A percentile compares a stretch with the other conserved stretches of the same genome.
Conservation (phyloP, 352 stramenopile species). For the Pythium rhizo-oryzae region DNA sequence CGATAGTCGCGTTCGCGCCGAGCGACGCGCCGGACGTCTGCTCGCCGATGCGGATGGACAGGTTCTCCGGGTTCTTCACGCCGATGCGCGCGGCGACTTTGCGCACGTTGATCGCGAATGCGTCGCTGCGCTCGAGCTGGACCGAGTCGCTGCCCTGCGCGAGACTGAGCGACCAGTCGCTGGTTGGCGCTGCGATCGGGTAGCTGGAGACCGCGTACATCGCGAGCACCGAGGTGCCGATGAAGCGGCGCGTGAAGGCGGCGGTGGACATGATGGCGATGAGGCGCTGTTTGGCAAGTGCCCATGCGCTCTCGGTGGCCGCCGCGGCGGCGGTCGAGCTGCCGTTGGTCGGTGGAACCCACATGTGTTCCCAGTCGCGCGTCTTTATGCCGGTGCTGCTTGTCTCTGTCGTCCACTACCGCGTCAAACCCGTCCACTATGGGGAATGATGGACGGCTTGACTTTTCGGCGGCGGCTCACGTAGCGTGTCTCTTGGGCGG, state of each 20-base stretch:
- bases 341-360: slow-evolving; percentile 1
- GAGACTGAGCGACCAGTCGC: slow-evolving; percentile 54
- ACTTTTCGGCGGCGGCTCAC: neutral
- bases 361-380: slow-evolving; percentile 4
- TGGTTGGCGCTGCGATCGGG: slow-evolving; percentile 64
- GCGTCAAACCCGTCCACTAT: slow-evolving; percentile 8
- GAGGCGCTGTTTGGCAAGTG: slow-evolving; percentile 35
- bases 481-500: slow-evolving; percentile 29
- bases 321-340: neutral
- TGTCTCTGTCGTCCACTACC: slow-evolving; percentile 27
- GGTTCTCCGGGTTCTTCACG: slow-evolving; percentile 63
- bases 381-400: slow-evolving; percentile 19
- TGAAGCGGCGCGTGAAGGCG: slow-evolving; percentile 38
- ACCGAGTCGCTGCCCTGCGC: slow-evolving; percentile 60
- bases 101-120: slow-evolving; percentile 69
- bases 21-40: slow-evolving; percentile 65
- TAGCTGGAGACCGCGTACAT: slow-evolving; percentile 53
- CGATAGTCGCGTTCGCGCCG: slow-evolving; percentile 64
- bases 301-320: slow-evolving; percentile 13
- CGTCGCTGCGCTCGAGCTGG: slow-evolving; percentile 51
- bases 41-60: slow-evolving; percentile 71
- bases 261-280: slow-evolving; percentile 39
- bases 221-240: slow-evolving; percentile 36
- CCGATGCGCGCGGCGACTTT: slow-evolving; percentile 61
- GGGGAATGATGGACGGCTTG: slow-evolving; percentile 17